Base-by-base conservation (phyloP, 1,139 yeast genomes). In the Meyerozyma elateridarum region DNA sequence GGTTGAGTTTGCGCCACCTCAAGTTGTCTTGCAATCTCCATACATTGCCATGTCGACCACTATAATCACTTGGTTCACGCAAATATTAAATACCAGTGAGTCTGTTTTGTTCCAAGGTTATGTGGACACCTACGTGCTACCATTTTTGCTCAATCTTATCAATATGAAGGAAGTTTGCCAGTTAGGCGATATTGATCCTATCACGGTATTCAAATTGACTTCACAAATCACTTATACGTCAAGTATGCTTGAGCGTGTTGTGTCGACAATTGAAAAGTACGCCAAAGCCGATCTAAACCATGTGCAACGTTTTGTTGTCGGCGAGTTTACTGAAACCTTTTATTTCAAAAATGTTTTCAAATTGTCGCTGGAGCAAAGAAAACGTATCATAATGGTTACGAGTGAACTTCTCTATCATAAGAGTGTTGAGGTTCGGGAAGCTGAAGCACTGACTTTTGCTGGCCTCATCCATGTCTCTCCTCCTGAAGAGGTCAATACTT, bases 391-490 rank as follows among this genome's bases (percentile, higher is more conserved):
- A 20, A 59, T 63, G 4, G 63, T 76, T 31, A 76, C 84, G 2
- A 68, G 72, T 20, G 54, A 62, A 3, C 61, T 76, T 46, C 56
- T 89, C 31, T 73, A 72, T 39, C 85, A 82, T 50, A 70, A 74
- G 71, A 76, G 55, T 59, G 69, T 83, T 13, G 94, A 87, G 39
- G 85, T 91, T 1, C 68, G 98, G 36, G 85, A 79, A 36, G 65
- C 78, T 4, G 88, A 93, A 1, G 78, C 95, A 0, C 69, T 70
- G 6, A 84, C 91, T 0, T 64, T 93, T 18, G 75, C 95, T 1
- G 91, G 94, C 6, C 73, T 91, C 42, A 73, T 91, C 28, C 88
- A 91, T 47, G 79, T 87, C 38, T 73, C 85, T n/a, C 76, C 85
- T 1, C 71, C 72, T 1, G 56, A 62, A 8, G 85, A 80, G 33